Conservation (phyloP, 345 rosid genomes). For the Syzygium oleosum region DNA sequence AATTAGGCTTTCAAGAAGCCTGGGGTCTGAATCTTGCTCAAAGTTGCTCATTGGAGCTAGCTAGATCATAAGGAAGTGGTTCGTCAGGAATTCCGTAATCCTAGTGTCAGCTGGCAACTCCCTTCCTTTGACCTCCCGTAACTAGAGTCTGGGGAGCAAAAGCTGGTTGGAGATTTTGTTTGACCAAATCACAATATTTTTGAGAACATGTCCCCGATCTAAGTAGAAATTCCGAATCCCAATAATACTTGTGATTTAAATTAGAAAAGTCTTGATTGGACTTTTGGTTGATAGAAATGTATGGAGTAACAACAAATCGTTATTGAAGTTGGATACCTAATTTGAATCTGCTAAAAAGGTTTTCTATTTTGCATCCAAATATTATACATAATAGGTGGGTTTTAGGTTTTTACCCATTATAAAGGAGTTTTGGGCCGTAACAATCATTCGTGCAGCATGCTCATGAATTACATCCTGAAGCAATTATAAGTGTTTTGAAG, state of each 20-base stretch:
- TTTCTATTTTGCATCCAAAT: neutral
- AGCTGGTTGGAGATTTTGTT: no score
- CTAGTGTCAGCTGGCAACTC: no score
- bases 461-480: neutral
- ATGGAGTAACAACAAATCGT: no score
- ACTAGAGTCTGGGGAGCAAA: no score
- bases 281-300: neutral
- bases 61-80: no score
- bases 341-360: neutral
- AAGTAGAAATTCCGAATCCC: neutral
- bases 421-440: neutral
- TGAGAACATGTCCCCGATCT: neutral
- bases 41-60: no score
- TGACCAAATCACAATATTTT: no score
- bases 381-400: neutral
- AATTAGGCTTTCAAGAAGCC: no score
- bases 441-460: neutral
- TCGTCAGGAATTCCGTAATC: no score
- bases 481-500: neutral
- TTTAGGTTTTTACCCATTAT: neutral
- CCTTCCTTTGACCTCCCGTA: no score
- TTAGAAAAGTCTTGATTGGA: neutral
- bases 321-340: neutral
- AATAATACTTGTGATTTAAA: neutral
- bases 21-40: no score